Base-by-base conservation (phyloP, 2,329 filamentous ascomycete genomes). In the Colletotrichum sansevieriae region DNA sequence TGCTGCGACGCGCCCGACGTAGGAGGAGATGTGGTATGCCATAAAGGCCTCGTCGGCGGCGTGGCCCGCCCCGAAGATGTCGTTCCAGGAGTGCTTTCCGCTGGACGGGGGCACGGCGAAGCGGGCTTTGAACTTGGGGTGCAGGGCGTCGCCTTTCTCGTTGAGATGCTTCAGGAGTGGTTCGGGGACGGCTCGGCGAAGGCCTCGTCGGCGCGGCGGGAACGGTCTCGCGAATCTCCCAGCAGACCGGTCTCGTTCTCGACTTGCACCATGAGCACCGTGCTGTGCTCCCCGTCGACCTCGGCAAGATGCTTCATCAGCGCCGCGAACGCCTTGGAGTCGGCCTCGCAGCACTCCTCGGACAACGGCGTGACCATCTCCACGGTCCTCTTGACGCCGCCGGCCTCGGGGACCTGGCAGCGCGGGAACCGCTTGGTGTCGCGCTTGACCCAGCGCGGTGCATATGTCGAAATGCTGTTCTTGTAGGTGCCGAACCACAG, bases 221-320 rank as follows among this genome's bases (percentile, higher is more conserved):
- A 83, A 3, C 81, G 76, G 71, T 87, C 86, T 22, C 84, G 78
- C 8, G 82, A 86, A 71, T 87, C 85, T 0, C 85, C 84, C 0
- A 87, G 76, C 0, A 87, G 68, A 0, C 86, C 85, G 0, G 79
- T 80, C 75, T 88, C 85, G 47, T 88, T 88, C 74, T 88, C 83
- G n/a, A 88, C 85, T 70, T 88, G 85, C 0, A 87, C 80, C 85
- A 87, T 87, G 2, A 88, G 70, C 0, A 88, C 84, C 0, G 84
- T 88, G 3, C 76, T 79, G 49, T 87, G 78, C 11, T 78, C 73
- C 1, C 75, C 75, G 52, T 87, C 84, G 4, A 87, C 72, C 3
- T 83, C 75, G 7, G 80, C 79, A 0, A 81, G 61, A 54, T 81
- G 75, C 0, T 49, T 61, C 71, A 79, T 76, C 7, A 81, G 68